Base-by-base conservation (phyloP, 768 basidiomycete genomes). In the Gelatoporia subvermispora region DNA sequence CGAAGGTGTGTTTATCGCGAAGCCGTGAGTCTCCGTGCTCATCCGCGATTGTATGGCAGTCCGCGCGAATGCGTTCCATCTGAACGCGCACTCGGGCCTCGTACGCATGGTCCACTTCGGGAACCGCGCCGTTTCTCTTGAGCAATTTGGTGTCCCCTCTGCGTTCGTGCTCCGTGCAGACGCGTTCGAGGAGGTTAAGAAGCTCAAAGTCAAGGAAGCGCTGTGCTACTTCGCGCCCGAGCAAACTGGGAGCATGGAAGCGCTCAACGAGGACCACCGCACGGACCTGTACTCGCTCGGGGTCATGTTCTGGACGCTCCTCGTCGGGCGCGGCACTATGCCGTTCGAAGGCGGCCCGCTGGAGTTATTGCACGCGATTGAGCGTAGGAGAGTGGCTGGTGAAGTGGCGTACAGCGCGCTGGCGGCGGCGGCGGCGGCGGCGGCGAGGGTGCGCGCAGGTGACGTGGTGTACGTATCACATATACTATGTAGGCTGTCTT, bases 271-370 rank as follows among this genome's bases (percentile, higher is more conserved):
- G 56, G 85, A 88, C 58, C 82, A 85, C 54, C 65, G 84, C 49
- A 85, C 86, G 11, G 86, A 88, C 63, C 64, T 88, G 23, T 87
- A 88, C 60, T 82, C 84, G 0, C 71, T 87, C 7, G 86, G 86
- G 2, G 77, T 85, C 49, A 61, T 85, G 55, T 85, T 85, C 60
- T 87, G 84, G 84, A 84, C 83, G 9, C 67, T 86, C 3, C 70
- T 87, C n/a, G 83, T 85, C 15, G 84, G 85, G 20, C 72, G 80
- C 34, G 84, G 68, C 22, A 63, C 60, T 25, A 43, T 67, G 47
- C 68, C 68, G 2, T 70, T 71, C 50, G 70, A 72, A 49, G 70
- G 72, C 11, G 64, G 65, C 3, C 68, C 69, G 10, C 52, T 84
- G 53, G 85, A 88, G 59, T 67, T 88, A 20, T 58, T 86, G 47